These are phyloP conservation scores for Juncus effusus DNA, from an alignment of 176 grass and related monocot species.

Conservation along the genomic window DNA sequence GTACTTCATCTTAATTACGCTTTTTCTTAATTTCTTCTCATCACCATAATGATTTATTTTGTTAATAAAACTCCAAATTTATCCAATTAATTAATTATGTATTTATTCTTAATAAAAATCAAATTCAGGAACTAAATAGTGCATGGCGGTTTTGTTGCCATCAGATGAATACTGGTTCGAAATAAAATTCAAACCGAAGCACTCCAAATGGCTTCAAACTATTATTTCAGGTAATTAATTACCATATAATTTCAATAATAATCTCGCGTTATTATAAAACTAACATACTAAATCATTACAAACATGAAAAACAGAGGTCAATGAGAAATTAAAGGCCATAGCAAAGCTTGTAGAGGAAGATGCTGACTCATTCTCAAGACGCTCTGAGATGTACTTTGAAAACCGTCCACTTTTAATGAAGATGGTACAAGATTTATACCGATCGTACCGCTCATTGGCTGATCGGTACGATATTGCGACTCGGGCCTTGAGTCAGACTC, in stretches of 20 bases:
- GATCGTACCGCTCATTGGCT: slow-evolving; percentile 77
- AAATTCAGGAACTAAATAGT: background rate
- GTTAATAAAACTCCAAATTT: background rate
- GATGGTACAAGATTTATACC: slow-evolving; percentile 85
- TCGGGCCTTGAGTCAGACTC: slow-evolving; percentile 75
- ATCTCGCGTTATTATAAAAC: too few relatives aligned
- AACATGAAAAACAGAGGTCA: slow-evolving; percentile 51
- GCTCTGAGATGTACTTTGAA: slow-evolving; percentile 92
- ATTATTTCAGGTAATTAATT: slow-evolving; percentile 59
- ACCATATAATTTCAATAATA: slow-evolving; percentile 9
- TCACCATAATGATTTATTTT: background rate
- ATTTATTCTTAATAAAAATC: background rate
- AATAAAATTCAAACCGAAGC: slow-evolving; percentile 86
- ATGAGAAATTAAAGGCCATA: slow-evolving; percentile 78
- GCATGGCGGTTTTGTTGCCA: background rate
- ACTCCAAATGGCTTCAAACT: slow-evolving; percentile 95
- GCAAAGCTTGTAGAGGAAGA: slow-evolving; percentile 90
- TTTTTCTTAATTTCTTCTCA: background rate
- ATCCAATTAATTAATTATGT: too few relatives aligned
- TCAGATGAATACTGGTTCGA: slow-evolving; percentile 62
- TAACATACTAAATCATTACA: background rate
- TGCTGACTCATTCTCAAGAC: slow-evolving; percentile 89
- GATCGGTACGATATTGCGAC: slow-evolving; percentile 81
- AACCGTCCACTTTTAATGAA: slow-evolving; percentile 83
- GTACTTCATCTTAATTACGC: slow-evolving; percentile 20